These are phyloP conservation scores for Phytophthora citricola DNA, from an alignment of 352 stramenopile genomes.

Conservation along the genomic window DNA sequence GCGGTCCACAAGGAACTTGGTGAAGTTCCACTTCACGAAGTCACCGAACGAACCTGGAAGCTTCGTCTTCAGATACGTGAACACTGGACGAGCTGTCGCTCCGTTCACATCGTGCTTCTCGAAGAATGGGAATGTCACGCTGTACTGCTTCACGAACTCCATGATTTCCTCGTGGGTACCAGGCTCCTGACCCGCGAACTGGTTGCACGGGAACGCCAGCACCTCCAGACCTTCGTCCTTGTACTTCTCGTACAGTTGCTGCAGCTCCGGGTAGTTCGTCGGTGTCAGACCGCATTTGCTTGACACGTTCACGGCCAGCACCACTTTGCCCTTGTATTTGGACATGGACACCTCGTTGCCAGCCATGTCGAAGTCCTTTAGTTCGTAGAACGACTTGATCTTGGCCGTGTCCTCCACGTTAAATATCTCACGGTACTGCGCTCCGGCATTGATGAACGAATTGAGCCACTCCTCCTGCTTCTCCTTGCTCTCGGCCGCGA, in stretches of 20 bases:
- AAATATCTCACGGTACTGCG: conserved; percentile 53
- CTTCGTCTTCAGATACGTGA: conserved; percentile 84
- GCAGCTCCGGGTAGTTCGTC: conserved; percentile 89
- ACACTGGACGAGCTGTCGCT: conserved; percentile 76
- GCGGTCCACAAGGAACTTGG: conserved; percentile 92
- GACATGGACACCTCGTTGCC: conserved; percentile 71
- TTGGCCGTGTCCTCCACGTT: conserved; percentile 38
- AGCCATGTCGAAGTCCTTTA: conserved; percentile 79
- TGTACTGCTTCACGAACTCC: conserved; percentile 68
- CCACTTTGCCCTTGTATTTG: conserved; percentile 71
- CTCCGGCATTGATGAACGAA: conserved; percentile 47
- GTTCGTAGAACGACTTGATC: conserved; percentile 77
- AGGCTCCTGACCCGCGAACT: conserved; percentile 65
- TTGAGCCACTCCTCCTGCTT: conserved; percentile 62
- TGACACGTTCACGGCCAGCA: conserved; percentile 85
- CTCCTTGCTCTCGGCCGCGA: conserved; percentile 45
- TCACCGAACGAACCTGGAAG: conserved; percentile 70
- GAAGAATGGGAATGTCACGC: conserved; percentile 55
- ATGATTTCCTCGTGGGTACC: conserved; percentile 84
- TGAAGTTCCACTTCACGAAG: conserved; percentile 92
- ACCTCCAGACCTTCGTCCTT: conserved; percentile 67
- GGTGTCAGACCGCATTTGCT: conserved; percentile 85
- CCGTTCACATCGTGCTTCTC: conserved; percentile 91
- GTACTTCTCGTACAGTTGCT: conserved; percentile 78
- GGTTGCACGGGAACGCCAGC: conserved; percentile 90